Conservation (phyloP, 31 red algal species). For the Asparagopsis taxiformis region DNA sequence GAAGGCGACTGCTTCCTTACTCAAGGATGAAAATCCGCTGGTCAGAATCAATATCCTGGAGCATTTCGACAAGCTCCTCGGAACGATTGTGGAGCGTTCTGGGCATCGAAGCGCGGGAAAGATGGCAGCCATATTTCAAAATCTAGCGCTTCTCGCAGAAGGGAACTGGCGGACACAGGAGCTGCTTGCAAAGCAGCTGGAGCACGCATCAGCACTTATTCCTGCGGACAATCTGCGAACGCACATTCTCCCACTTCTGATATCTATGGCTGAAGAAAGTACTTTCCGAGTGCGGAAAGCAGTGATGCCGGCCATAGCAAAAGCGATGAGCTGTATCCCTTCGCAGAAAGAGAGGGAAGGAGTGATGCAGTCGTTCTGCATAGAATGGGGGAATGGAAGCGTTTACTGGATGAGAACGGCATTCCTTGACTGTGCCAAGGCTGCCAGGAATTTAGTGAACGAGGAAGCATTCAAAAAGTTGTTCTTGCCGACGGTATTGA, state of each 20-base stretch:
- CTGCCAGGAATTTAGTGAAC: not conserved
- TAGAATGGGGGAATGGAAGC: not conserved
- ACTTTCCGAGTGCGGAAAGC: slow-evolving; percentile 57
- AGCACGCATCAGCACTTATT: slow-evolving; percentile 34
- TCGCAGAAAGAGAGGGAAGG: not conserved
- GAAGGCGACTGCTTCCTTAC: slow-evolving; percentile 46
- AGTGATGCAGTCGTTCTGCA: not conserved
- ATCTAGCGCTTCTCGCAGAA: slow-evolving; percentile 42
- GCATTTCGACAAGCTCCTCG: slow-evolving; percentile 54
- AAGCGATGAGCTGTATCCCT: not conserved
- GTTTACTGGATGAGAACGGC: not conserved
- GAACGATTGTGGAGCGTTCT: slow-evolving; percentile 40
- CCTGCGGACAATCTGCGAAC: slow-evolving; percentile 33
- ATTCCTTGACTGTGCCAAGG: not conserved
- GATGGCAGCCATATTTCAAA: slow-evolving; percentile 59
- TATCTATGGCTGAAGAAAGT: slow-evolving; percentile 54
- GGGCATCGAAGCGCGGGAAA: slow-evolving; percentile 16
- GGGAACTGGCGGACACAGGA: slow-evolving; percentile 81
- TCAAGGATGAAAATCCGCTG: slow-evolving; percentile 59
- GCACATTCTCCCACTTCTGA: slow-evolving; percentile 65
- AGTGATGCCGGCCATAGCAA: not conserved
- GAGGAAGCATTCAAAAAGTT: not conserved
- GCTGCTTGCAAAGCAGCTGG: slow-evolving; percentile 69
- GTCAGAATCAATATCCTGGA: slow-evolving; percentile 61
- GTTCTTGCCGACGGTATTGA: not conserved